Base-by-base conservation (phyloP, 495 filamentous ascomycete species). In the Staphylotrichum tortipilum region DNA sequence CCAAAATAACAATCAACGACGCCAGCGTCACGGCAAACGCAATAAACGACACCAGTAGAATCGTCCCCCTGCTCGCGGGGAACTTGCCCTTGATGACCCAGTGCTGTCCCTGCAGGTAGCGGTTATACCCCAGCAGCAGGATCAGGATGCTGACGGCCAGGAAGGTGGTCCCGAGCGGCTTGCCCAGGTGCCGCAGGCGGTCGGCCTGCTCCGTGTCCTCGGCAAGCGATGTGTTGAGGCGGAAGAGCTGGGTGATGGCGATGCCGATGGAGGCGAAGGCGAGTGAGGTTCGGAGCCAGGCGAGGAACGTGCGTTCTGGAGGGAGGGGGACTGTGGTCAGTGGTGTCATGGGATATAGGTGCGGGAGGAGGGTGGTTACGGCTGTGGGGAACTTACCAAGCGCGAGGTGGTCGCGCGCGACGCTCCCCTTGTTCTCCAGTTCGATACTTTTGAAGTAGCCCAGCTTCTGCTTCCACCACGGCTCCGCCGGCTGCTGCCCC, bases 221-320 rank as follows among this genome's bases (percentile, higher is more conserved):
- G 9, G 69, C 59, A 50, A 85, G 68, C 28, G 82, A 73, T 21
- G 78, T 85, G 73, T 94, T 95, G 39, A 97, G 81, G 22, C 92
- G 84, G 70, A 98, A 97, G 42, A 98, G 79, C 66, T 98, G 92
- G 2, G 94, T 96, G 42, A 98, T 81, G 44, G 91, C 92, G 52
- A 98, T 90, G 48, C 92, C 92, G 59, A 98, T 98, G 42, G 84
- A 89, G 31, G 92, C 94, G 63, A 98, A 98, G 40, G 91, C 88
- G 36, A 98, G 77, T 18, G 89, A 95, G 15, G 92, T 98, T 38
- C 92, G 81, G 39, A 98, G 79, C 92, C 92, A 98, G 42, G 92
- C 92, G 18, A 98, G 80, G 67, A 97, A 98, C 3, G 92, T 98
- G 24, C 92, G 83, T 68, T 98, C 92, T 96, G 60, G 22, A 5